A percentile compares a stretch with the other conserved stretches of the same genome.
phyloP scores from a whole-genome alignment of 192 early-diverging fungal species.

The Coemansia sp. region DNA sequence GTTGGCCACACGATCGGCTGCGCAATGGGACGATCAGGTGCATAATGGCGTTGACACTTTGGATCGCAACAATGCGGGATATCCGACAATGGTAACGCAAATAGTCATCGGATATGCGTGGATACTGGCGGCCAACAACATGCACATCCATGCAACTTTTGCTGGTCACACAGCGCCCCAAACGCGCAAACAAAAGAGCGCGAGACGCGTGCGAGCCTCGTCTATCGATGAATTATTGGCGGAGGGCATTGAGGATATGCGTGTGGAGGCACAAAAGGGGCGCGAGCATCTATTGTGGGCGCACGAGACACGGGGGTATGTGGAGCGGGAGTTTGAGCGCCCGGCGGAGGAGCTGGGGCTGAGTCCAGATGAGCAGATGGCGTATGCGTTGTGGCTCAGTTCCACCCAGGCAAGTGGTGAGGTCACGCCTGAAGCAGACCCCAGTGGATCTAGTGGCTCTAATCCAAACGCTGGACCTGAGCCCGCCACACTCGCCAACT shows the following conservation, averaged over 20 bases:
- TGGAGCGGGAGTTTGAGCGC: slow-evolving; percentile 32
- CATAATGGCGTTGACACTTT: slow-evolving; percentile 13
- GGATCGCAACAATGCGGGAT: slow-evolving; percentile 7
- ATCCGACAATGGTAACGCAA: slow-evolving; percentile 19
- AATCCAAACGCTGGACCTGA: background rate
- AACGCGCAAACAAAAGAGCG: background rate
- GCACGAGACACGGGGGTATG: slow-evolving; percentile 10
- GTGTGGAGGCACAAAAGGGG: slow-evolving; percentile 9
- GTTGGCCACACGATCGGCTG: slow-evolving; percentile 15
- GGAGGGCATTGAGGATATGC: slow-evolving; percentile 22
- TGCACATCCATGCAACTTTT: slow-evolving; percentile 28
- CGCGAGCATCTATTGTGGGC: slow-evolving; percentile 17
- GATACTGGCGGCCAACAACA: slow-evolving; percentile 29
- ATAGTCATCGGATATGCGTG: slow-evolving; percentile 18
- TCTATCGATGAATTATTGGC: background rate
- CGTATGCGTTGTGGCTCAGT: slow-evolving; percentile 41
- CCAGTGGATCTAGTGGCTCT: too few relatives aligned
- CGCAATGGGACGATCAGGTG: slow-evolving; percentile 21
- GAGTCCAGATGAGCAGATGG: slow-evolving; percentile 35
- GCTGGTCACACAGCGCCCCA: background rate
- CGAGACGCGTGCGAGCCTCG: background rate
- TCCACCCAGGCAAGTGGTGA: background rate
- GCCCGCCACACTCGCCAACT: background rate
- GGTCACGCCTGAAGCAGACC: too few relatives aligned
- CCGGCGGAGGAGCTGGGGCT: slow-evolving; percentile 25